Conservation (phyloP, 495 filamentous ascomycete species). For the Ramalina peruviana region DNA sequence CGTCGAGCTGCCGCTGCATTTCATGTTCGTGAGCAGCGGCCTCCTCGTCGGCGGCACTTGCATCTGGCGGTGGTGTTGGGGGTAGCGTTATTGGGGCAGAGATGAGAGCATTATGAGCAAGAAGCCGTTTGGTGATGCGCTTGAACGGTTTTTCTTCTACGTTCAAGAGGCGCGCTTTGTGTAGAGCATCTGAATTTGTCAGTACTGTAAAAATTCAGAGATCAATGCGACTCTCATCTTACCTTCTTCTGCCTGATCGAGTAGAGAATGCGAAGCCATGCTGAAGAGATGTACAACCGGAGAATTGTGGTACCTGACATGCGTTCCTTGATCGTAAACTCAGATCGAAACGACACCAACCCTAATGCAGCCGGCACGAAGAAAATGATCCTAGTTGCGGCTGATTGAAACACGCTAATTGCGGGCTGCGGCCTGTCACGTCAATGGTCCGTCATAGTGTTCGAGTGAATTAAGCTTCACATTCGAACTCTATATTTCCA, state of each 20-base stretch:
- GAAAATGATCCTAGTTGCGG: too few relatives aligned
- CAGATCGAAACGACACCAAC: too few relatives aligned
- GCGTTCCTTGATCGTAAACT: too few relatives aligned
- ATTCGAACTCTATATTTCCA: too few relatives aligned
- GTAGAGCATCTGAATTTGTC: conserved; percentile 52
- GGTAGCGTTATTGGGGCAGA: conserved; percentile 39
- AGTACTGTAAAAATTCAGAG: background rate
- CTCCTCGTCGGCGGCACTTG: conserved; percentile 30
- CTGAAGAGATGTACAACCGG: too few relatives aligned
- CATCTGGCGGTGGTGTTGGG: conserved; percentile 59
- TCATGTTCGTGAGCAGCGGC: conserved; percentile 24
- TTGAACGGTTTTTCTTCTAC: conserved; percentile 91
- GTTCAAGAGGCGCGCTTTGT: conserved; percentile 77
- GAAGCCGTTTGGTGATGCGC: conserved; percentile 69
- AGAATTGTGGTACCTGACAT: too few relatives aligned
- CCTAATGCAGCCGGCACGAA: too few relatives aligned
- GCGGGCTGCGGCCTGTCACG: too few relatives aligned
- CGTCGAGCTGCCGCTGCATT: conserved; percentile 32
- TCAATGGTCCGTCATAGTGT: too few relatives aligned
- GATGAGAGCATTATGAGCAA: conserved; percentile 47
- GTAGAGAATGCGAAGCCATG: conserved; percentile 35
- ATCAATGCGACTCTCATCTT: background rate
- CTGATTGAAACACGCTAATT: too few relatives aligned
- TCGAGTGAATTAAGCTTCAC: too few relatives aligned
- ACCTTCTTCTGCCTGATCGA: conserved; percentile 42